Evolutionary conservation across 2,329 filamentous ascomycete genomes (phyloP), one percentile per base, ranked within the genome.

Genomic region (Colletotrichum sublineola): DNA sequence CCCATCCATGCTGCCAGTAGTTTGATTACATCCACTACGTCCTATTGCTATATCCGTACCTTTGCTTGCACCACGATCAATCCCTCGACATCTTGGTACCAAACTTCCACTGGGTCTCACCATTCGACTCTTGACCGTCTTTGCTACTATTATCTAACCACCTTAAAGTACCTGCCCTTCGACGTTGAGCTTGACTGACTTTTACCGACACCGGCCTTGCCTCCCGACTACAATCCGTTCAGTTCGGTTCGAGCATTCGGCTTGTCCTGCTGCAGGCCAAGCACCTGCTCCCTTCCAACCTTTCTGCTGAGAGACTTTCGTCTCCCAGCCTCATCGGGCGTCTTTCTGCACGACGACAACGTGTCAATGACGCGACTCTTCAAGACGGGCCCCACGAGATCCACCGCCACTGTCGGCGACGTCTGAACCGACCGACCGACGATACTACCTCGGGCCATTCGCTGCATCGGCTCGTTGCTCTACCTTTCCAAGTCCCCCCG

Each of bases 351-450:
- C 31, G 29, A 55, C 63, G 55, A 38, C 53, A 48, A 29, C 29
- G 44, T 71, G 44, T 50, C 58, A 40, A 68, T 57, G 65, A 55
- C 70, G 66, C 70, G 70, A 57, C 61, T 36, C 20, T 31, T 40
- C 9, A 24, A 42, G 53, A 14, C 24, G 46, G 55, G 42, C 20
- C 29, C 40, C n/a, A 48, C 40, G 63, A 66, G 38, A 46, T 58
- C 52, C 38, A 33, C 38, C n/a, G 52, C 50, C 33, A 36, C 38
- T 52, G 36, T n/a, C n/a, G 29, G n/a, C 42, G 38, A 48, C 29
- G n/a, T 38, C 53, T 58, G 29, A 36, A 36, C 63, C 14, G 36
- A 55, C 63, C 14, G 36, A 55, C 36, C 18, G 36, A 55, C 36
- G 20, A 29, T 18, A 20, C 31, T 42, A 24, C 14, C 48, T 11